Base-by-base conservation (phyloP, 1,284 basidiomycete genomes). In the Ceratobasidium sp. region DNA sequence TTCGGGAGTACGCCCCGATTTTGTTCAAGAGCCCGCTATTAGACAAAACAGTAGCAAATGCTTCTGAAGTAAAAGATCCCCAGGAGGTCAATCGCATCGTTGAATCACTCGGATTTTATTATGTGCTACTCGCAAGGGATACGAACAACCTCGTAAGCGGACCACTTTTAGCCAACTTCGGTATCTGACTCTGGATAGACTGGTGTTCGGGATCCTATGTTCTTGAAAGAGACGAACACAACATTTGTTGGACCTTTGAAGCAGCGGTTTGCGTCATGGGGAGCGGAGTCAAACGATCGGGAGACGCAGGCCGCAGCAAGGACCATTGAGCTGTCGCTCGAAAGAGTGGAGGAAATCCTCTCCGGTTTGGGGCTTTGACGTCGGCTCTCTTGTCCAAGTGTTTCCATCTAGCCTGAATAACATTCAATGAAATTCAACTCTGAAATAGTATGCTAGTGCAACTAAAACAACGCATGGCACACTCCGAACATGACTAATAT, bases 401-500 rank as follows among this genome's bases (percentile, higher is more conserved):
- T 10, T 48, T 17, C 46, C 12, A 48, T 10, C 46, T 48, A 33
- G 33, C 33, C 33, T 33, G 33, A 33, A 33, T 33, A 33, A 33
- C 33, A 33, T 33, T 33, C 33, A 33, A 33, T 33, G 33, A 33
- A 33, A 33, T 33, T 33, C 33, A 33, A 33, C 33, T 33, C 33
- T 4, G 33, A 33, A 33, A 33, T 33, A 33, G 33, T 33, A 33
- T 33, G 4, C 33, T 33, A 33, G 33, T 33, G 4, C 33, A 33
- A 33, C 33, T 4, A 33, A 33, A 33, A 33, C 4, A 4, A 4
- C 4, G 33, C 33, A 33, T 33, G 33, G 4, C 33, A 33, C 33
- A 33, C 33, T 33, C 33, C 33, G 4, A 33, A 33, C 33, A 33
- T 6, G 33, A 17, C 20, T 62, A 88, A 81, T 87, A 88, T 13